phyloP scores from a whole-genome alignment of 805 yeast species.

The Myxozyma monticola region DNA sequence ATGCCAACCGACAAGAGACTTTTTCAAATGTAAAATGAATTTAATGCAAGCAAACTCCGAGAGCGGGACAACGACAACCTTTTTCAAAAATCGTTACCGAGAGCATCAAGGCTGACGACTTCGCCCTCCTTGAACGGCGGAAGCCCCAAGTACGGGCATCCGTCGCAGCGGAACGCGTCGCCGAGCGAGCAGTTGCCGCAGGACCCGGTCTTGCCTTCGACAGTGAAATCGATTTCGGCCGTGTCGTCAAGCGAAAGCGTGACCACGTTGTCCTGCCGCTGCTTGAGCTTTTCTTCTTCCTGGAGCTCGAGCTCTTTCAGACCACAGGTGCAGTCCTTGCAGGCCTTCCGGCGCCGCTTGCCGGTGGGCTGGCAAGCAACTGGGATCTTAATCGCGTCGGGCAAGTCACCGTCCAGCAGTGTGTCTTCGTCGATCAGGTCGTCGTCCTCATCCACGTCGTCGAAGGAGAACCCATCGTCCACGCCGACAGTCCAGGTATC shows the following conservation, averaged over 20 bases:
- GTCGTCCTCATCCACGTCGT: conserved; percentile 45
- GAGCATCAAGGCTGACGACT: conserved; percentile 66
- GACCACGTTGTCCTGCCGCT: conserved; percentile 48
- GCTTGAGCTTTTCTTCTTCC: conserved; percentile 47
- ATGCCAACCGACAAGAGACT: too few relatives aligned
- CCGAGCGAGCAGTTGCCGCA: conserved; percentile 97
- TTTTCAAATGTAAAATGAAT: too few relatives aligned
- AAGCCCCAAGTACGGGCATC: conserved; percentile 94
- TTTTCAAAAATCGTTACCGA: conserved; percentile 23
- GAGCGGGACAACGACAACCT: neutral
- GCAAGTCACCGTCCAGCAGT: conserved; percentile 47
- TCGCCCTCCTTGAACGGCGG: conserved; percentile 99
- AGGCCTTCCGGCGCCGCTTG: conserved; percentile 74
- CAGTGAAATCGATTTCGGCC: conserved; percentile 90
- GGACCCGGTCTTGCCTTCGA: conserved; percentile 89
- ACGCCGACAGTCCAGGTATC: conserved; percentile 48
- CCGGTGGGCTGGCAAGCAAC: conserved; percentile 22
- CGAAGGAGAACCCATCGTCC: conserved; percentile 54
- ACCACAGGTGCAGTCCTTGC: conserved; percentile 98
- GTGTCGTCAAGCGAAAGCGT: conserved; percentile 66
- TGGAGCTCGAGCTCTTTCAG: conserved; percentile 75
- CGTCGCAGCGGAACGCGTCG: conserved; percentile 97
- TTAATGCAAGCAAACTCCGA: too few relatives aligned
- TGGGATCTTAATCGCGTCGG: conserved; percentile 37
- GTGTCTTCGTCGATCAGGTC: conserved; percentile 61